Evolutionary conservation across 2,329 filamentous ascomycete species (phyloP), one percentile per base, ranked within the genome.

Genomic region (Penicillium sp.): DNA sequence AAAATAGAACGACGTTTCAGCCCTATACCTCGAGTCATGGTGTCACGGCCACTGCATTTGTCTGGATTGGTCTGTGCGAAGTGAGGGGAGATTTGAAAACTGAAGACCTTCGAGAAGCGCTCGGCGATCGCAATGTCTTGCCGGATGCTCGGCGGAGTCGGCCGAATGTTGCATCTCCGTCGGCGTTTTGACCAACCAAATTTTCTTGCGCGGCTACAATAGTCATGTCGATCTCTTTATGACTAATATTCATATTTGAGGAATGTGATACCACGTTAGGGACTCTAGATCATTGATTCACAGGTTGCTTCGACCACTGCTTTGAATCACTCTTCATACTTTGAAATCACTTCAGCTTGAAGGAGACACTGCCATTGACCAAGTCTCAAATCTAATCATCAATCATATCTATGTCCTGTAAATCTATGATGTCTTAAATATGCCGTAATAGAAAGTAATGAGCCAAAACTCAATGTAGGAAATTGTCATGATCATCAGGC

Each of bases 21-120:
- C 51, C 51, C 52, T 49, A 39, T 42, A 21, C 39, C 33, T 46
- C 55, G 49, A 18, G 52, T 16, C 61, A 64, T 64, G 28, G 28
- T 53, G 34, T 42, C 8, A 53, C n/a, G 28, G 6, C 3, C 31
- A 51, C 47, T 45, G n/a, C 21, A 16, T n/a, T 18, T 43, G 21
- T 45, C n/a, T 33, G 41, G 34, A 49, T 57, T 54, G 56, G 56
- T 44, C 51, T 33, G 45, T 56, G 44, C 33, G 42, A 49, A 29
- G 21, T 23, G n/a, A 48, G 42, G 24, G 8, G 16, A 21, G 33
- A 24, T 21, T 21, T 21, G 18, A 3, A 21, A 21, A 21, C 18
- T 21, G 18, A 21, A 21, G 18, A 21, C 12, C 12, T 26, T 42
- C 18, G 38, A n/a, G 16, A 9, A 7, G 28, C 6, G 12, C 3